Evolutionary conservation across 2,329 filamentous ascomycete genomes (phyloP).

Genomic region (Gyromitra esculenta): DNA sequence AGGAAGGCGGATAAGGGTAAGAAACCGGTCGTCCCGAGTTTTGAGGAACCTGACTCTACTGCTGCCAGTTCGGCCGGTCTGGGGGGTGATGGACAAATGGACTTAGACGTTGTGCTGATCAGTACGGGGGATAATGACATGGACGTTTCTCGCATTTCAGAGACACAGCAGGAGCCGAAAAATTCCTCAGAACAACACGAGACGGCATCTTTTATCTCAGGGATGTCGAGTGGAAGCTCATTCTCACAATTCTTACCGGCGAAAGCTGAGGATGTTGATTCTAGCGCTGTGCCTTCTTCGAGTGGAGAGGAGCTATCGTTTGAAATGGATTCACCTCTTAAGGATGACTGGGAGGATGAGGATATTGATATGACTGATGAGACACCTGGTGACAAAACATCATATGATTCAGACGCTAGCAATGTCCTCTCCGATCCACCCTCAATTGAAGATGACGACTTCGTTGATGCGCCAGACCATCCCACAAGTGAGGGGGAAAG

Average conservation of each 20-base stretch:
- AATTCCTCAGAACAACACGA: not conserved
- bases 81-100: not conserved
- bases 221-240: slow-evolving; percentile 13
- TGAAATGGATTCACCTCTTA: slow-evolving; percentile 5
- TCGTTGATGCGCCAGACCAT: slow-evolving; percentile 49
- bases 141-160: slow-evolving; percentile 26
- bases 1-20: slow-evolving; percentile 7
- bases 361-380: slow-evolving; percentile 33
- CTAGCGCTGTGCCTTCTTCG: not conserved
- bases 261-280: not conserved
- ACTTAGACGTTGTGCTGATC: not conserved
- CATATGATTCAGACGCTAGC: slow-evolving; percentile 16
- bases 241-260: slow-evolving; percentile 15
- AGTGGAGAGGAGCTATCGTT: slow-evolving; percentile 7
- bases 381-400: slow-evolving; percentile 4
- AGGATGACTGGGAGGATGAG: slow-evolving; percentile 22
- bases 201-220: slow-evolving; percentile 40
- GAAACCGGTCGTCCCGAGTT: slow-evolving; percentile 12
- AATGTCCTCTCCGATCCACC: slow-evolving; percentile 30
- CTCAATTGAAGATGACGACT: slow-evolving; percentile 49
- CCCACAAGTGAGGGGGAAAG: not conserved
- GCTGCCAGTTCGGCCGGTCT: not conserved
- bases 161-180: slow-evolving; percentile 26
- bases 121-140: not conserved
- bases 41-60: not conserved